phyloP scores from a whole-genome alignment of 495 filamentous ascomycete species.

The Apodospora peruviana region DNA sequence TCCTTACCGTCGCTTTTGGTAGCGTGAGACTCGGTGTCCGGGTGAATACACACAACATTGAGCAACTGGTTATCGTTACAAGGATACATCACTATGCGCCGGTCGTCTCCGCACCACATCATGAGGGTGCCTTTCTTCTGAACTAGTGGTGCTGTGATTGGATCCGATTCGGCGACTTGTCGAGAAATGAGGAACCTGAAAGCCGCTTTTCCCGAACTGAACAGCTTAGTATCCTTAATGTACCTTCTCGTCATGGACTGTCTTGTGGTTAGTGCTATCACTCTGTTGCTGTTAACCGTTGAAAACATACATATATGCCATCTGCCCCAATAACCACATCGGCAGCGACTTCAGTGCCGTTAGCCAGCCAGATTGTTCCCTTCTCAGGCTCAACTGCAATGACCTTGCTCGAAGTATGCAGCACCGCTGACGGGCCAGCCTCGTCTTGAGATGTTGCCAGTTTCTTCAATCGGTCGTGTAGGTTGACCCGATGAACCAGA shows the following conservation, averaged over 20 bases:
- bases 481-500: conserved; percentile 44
- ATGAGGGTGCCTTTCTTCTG: conserved; percentile 34
- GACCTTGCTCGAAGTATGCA: conserved; percentile 41
- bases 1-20: conserved; percentile 17
- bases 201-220: conserved; percentile 50
- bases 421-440: conserved; percentile 30
- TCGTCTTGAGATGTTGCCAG: conserved; percentile 34
- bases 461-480: conserved; percentile 44
- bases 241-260: conserved; percentile 27
- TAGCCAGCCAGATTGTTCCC: conserved; percentile 36
- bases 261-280: neutral
- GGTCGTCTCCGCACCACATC: conserved; percentile 47
- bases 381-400: conserved; percentile 37
- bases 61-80: conserved; percentile 48
- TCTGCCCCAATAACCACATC: conserved; percentile 40
- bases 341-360: conserved; percentile 25
- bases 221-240: conserved; percentile 30
- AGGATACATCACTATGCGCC: conserved; percentile 56
- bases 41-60: conserved; percentile 59
- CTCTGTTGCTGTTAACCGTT: neutral
- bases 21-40: conserved; percentile 34
- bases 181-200: conserved; percentile 56
- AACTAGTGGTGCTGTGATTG: conserved; percentile 37
- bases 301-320: conserved; percentile 28
- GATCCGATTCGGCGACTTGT: conserved; percentile 38